A percentile compares a stretch with the other conserved stretches of the same genome.
phyloP scores from a whole-genome alignment of 306 rosid genomes.

The Fragaria vesca region DNA sequence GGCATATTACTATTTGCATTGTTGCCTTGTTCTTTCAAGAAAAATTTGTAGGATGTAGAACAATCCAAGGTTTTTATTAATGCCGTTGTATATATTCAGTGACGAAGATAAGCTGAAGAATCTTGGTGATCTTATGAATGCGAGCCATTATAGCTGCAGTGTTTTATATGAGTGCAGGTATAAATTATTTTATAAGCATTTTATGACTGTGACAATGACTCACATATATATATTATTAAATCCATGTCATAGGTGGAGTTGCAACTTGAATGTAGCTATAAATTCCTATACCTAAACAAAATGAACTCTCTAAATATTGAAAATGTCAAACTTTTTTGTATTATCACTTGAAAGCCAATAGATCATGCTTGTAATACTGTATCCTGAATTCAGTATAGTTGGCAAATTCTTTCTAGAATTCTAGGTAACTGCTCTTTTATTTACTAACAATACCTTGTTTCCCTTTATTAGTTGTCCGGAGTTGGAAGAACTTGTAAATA shows the following conservation, averaged over 20 bases:
- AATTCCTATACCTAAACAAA: neutral
- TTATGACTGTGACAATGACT: neutral
- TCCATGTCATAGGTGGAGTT: neutral
- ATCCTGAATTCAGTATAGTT: neutral
- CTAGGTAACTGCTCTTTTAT: neutral
- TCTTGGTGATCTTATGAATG: conserved; percentile 96
- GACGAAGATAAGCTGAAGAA: conserved; percentile 76
- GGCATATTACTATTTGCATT: neutral
- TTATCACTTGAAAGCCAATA: neutral
- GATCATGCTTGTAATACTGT: neutral
- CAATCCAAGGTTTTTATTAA: neutral
- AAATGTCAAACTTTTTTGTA: neutral
- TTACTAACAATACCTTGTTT: conserved; percentile 6
- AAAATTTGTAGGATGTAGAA: too few relatives aligned
- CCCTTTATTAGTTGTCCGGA: conserved; percentile 73
- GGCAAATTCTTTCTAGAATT: neutral
- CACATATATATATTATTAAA: neutral
- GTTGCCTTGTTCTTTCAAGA: neutral
- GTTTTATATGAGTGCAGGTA: conserved; percentile 98
- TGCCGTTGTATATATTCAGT: conserved; percentile 44
- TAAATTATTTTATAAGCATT: neutral
- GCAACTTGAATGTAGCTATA: neutral
- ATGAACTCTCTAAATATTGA: neutral
- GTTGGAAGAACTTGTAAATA: conserved; percentile 84
- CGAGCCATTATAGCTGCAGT: conserved; percentile 92